Base-by-base conservation (phyloP, 75 land plant species). In the Azolla pinnata region DNA sequence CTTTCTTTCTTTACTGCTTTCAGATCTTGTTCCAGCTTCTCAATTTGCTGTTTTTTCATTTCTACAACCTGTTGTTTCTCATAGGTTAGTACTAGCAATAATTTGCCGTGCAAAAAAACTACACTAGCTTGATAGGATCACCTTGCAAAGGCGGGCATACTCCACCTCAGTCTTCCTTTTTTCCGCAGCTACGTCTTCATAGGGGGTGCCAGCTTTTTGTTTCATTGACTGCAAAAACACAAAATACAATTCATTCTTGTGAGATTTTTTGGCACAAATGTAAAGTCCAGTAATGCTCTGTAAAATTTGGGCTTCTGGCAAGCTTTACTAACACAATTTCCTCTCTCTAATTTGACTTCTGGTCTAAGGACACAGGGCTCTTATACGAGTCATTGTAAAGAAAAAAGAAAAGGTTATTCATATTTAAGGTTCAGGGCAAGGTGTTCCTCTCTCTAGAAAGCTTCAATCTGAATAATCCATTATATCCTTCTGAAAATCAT, bases 161-260 rank as follows among this genome's bases (percentile, higher is more conserved):
- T 73, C 70, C 20, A 61, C 38, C 60, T 58, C 70, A 17, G 60
- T 60, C 54, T 60, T 66, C 28, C 49, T 59, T 57, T 73, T 66
- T 33, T 73, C 75, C 21, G 67, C 16, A 38, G 67, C 51, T 21
- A 71, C 61, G 53, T 73, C 75, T 24, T 31, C 17, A 35, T 57
- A 73, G 17, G 59, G 50, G 18, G 29, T 44, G 44, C 52, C 49
- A 31, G 75, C 70, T 48, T 68, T 66, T 5, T 28, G 42, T 45
- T 67, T 60, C 75, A 73, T 73, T 30, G 34, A 55, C 75, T 73
- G 67, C n/a, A 29, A 38, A 8, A 20, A 2, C 21, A 31, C 4
- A 57, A 29, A 4, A 52, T 2, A 52, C 25, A 52, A 26, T 2
- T 9, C 28, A 4, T 52, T 23, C 25, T 26, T 52, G 2, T 52